Conservation (phyloP, 257 asterid genomes). For the Penstemon barbatus region DNA sequence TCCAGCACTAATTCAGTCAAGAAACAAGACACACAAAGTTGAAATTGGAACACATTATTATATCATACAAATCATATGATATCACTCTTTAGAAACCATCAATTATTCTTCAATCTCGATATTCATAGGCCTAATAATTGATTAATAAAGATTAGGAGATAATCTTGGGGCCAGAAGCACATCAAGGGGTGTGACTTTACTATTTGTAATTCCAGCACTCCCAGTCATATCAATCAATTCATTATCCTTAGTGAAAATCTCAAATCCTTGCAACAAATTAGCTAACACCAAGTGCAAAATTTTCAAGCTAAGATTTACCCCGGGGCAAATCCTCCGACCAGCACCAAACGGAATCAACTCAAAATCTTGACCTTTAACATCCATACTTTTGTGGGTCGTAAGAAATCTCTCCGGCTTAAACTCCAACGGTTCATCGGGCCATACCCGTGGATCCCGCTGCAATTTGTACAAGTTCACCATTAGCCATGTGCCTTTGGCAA, state of each 20-base stretch:
- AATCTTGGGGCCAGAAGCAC: conserved; percentile 18
- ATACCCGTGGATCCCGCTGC: conserved; percentile 16
- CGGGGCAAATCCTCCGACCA: conserved; percentile 21
- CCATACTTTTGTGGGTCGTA: not conserved
- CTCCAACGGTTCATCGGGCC: conserved; percentile 13
- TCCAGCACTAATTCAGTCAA: too few relatives aligned
- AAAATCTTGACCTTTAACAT: conserved; percentile 18
- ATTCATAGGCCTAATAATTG: too few relatives aligned
- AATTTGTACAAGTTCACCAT: conserved; percentile 15
- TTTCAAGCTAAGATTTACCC: not conserved
- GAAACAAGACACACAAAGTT: too few relatives aligned
- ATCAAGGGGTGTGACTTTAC: conserved; percentile 14
- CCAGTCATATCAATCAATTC: conserved; percentile 22
- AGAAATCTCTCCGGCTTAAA: conserved; percentile 20
- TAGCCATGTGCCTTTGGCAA: conserved; percentile 23
- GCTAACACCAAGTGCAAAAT: conserved; percentile 11
- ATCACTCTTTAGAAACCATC: too few relatives aligned
- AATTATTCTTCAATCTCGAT: too few relatives aligned
- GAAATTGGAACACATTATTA: too few relatives aligned
- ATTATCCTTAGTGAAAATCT: not conserved
- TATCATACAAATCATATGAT: too few relatives aligned
- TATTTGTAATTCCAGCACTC: conserved; percentile 15
- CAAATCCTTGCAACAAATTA: conserved; percentile 19
- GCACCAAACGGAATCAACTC: conserved; percentile 8
- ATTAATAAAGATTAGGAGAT: not conserved